Percentiles rank a stretch among this genome's conserved stretches.
Evolutionary conservation across 2,329 filamentous ascomycete genomes (phyloP).

Genomic region (Diaporthe australafricana): DNA sequence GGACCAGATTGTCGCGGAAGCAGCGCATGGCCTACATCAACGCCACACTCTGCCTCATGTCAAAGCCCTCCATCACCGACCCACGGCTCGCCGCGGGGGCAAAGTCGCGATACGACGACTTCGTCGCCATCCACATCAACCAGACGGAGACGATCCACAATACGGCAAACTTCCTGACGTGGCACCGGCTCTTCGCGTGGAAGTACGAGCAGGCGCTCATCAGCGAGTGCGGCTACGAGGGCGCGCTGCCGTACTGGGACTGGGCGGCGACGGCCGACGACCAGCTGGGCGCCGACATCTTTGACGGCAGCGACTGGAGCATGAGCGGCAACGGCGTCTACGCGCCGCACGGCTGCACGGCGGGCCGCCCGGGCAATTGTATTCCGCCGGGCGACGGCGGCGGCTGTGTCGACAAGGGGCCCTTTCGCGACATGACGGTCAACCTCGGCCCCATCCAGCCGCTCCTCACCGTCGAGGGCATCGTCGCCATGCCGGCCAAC

Average conservation of each 20-base stretch:
- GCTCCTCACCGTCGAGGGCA: not conserved
- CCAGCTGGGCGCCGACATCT: constrained; percentile 55
- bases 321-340: constrained; percentile 56
- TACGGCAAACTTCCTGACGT: constrained; percentile 44
- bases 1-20: constrained; percentile 29
- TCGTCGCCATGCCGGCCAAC: constrained; percentile 10
- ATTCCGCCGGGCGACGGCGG: constrained; percentile 46
- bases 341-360: constrained; percentile 30
- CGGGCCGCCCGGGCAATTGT: constrained; percentile 39
- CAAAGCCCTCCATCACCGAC: constrained; percentile 42
- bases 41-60: constrained; percentile 45
- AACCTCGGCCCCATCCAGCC: constrained; percentile 46
- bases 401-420: constrained; percentile 48
- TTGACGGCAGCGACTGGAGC: constrained; percentile 58
- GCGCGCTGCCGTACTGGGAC: constrained; percentile 53
- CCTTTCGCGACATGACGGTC: constrained; percentile 47
- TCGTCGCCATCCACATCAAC: constrained; percentile 45
- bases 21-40: constrained; percentile 45
- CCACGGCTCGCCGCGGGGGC: constrained; percentile 44
- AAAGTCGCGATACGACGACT: constrained; percentile 45
- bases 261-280: constrained; percentile 57
- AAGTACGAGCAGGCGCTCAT: constrained; percentile 46
- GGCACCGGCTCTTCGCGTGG: constrained; percentile 47
- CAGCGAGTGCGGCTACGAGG: constrained; percentile 46
- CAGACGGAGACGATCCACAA: constrained; percentile 40